Evolutionary conservation across 208 protist species (phyloP).

Genomic region (Leishmania mexicana): DNA sequence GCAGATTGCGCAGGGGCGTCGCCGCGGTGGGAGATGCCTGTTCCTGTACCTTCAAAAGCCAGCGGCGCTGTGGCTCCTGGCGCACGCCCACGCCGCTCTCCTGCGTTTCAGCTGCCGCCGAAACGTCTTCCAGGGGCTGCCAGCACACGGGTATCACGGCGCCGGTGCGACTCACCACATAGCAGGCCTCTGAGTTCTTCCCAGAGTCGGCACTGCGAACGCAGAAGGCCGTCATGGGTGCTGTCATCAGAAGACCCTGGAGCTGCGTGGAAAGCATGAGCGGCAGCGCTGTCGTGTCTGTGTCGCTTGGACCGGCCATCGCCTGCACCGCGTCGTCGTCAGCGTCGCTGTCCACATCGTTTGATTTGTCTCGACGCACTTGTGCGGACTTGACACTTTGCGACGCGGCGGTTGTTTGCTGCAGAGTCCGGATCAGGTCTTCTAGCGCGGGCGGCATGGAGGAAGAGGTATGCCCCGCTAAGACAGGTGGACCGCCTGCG

Average conservation of each 20-base stretch:
- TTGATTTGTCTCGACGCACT: background rate
- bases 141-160: slow-evolving; percentile 11
- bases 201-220: background rate
- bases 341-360: background rate
- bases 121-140: slow-evolving; percentile 1
- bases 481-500: background rate
- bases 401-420: background rate
- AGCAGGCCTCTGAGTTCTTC: background rate
- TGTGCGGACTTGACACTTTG: background rate
- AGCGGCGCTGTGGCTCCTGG: background rate
- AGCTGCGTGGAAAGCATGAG: slow-evolving; percentile 3
- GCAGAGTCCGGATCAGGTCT: slow-evolving; percentile 6
- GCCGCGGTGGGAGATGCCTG: background rate
- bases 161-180: slow-evolving; percentile 16
- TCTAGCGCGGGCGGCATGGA: slow-evolving; percentile 7
- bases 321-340: background rate
- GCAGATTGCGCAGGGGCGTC: slow-evolving; percentile 18
- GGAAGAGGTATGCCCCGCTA: background rate
- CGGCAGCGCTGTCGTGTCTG: background rate
- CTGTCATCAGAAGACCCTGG: slow-evolving; percentile 4
- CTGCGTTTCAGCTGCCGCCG: background rate
- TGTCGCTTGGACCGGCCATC: background rate
- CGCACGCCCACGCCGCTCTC: background rate
- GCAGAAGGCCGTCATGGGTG: slow-evolving; percentile 7
- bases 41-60: background rate